Evolutionary conservation across 2,329 filamentous ascomycete species (phyloP), one percentile per base, ranked within the genome.

Genomic region (Fusarium praegraminearum): DNA sequence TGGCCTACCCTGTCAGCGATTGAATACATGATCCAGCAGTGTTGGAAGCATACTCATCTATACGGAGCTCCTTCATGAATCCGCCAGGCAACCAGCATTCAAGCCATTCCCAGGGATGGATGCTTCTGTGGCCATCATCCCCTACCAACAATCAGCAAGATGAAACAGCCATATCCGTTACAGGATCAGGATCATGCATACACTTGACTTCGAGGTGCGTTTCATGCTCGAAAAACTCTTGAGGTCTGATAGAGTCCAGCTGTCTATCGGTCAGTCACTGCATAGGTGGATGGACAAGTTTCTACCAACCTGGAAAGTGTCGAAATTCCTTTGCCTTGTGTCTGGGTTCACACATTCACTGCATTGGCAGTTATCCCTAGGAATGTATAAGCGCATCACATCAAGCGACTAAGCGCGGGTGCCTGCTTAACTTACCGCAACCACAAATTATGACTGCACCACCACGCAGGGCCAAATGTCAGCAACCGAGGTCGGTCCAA

Each of bases 71-170:
- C 26, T 66, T 51, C 12, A 20, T 18, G 55, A 59, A 65, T 43
- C 63, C 67, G 47, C 50, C 54, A 13, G 50, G 54, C 30, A 75
- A 74, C 67, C 62, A 70, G 52, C 66, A 63, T 20, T 68, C 54
- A 32, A 75, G 64, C 61, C 70, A 75, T 26, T 82, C 82, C 84
- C 86, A 90, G 1, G 83, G 76, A 76, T 94, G 97, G 26, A 83
- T 79, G 78, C 92, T 94, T 45, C 83, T 76, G 77, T 97, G 94
- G 2, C 83, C 84, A 76, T 92, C 90, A 63, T 85, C 85, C 90
- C 91, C 91, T 93, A n/a, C 16, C 9, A n/a, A 54, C 13, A 45
- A 33, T 65, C 59, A 71, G 62, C 47, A 35, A 51, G 22, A 7
- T 55, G 20, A 45, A 53, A 24, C 16, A 20, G 5, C n/a, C 35